Evolutionary conservation across 225 moss, liverwort and hornwort genomes (phyloP).

Genomic region (Marchantia polymorpha): DNA sequence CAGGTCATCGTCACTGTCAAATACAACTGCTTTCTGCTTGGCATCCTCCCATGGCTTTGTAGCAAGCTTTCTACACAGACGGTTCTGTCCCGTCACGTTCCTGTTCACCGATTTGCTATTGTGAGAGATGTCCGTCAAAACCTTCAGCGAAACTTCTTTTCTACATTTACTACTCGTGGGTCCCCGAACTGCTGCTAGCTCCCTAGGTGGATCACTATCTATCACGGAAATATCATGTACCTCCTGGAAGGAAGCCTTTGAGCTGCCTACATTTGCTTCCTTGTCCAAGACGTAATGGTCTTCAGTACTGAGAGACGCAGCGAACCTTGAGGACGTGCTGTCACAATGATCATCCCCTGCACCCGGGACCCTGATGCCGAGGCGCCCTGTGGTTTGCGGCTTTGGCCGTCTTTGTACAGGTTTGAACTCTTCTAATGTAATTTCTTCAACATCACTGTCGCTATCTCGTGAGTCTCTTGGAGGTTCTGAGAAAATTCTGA

Average conservation of each 20-base stretch:
- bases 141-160: conserved; percentile 24
- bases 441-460: conserved; percentile 34
- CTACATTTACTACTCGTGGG: conserved; percentile 17
- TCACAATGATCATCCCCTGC: not conserved
- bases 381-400: not conserved
- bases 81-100: not conserved
- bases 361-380: not conserved
- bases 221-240: conserved; percentile 13
- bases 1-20: conserved; percentile 31
- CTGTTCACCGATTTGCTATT: not conserved
- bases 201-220: conserved; percentile 3
- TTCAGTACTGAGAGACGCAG: not conserved
- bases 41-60: not conserved
- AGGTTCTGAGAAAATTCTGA: not conserved
- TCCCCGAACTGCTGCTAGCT: conserved; percentile 2
- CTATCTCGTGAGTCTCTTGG: conserved; percentile 1
- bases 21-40: not conserved
- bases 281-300: not conserved
- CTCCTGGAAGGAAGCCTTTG: not conserved
- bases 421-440: conserved; percentile 25
- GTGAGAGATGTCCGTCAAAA: conserved; percentile 28
- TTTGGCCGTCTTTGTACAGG: conserved; percentile 13
- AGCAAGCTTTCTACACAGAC: not conserved
- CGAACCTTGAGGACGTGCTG: not conserved
- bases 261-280: not conserved